Base-by-base conservation (phyloP, 352 stramenopile genomes). In the Phytophthora fragariae region DNA sequence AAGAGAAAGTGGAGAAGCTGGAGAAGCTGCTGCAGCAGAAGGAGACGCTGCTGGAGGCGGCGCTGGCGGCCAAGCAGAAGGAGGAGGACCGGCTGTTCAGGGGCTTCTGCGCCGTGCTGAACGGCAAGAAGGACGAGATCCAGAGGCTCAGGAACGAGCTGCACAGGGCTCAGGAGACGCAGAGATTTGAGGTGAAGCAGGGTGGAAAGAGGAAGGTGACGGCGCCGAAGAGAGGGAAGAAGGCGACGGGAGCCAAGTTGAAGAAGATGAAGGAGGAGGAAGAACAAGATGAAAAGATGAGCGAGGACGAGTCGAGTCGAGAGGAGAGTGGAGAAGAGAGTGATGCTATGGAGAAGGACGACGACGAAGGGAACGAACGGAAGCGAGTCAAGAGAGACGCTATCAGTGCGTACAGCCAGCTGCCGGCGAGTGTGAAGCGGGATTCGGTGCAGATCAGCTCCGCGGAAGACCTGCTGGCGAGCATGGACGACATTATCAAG, bases 51-150 rank as follows among this genome's bases (percentile, higher is more conserved):
- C 70, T 91, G 58, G 82, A 88, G 29, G 67, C 57, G 9, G 78
- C 80, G 31, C 19, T 91, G 44, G 19, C 27, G 6, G 73, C 75
- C 21, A 90, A 90, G 65, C 84, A 91, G 55, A 62, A 62, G 21
- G 46, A 73, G 6, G 80, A 91, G 47, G 70, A 91, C 37, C 27
- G 75, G 49, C 56, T 89, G 14, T 76, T 90, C 19, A 46, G 62
- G 6, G 80, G 80, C 9, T 91, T 88, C 49, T 88, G 80, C 24
- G 72, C 72, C 4, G 80, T 90, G 35, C 54, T 91, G 54, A 89
- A 90, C 39, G 73, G 78, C 17, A 90, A 91, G 75, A 91, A 91
- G 63, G 80, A 88, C n/a, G 80, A 86, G 52, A 86, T 90, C 10
- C 70, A 72, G 60, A 76, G 79, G 8, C 53, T 91, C 17, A 68